Evolutionary conservation across 352 stramenopile genomes (phyloP), one percentile per base, ranked within the genome.

Genomic region (Plasmopara viticola): DNA sequence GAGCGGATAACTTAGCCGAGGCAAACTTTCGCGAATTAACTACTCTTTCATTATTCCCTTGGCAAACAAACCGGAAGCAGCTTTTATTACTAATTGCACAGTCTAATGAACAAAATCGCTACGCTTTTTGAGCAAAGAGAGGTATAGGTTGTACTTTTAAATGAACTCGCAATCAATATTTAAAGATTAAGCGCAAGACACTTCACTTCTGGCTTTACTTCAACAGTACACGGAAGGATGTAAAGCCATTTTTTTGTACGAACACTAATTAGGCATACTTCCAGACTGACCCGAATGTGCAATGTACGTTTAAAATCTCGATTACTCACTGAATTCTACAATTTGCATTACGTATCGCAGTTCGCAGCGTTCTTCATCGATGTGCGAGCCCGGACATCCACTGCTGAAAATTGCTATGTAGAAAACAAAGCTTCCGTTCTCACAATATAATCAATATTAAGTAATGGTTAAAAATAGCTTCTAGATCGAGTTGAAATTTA

Each of bases 311-410:
- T 75, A 91, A 94, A 89, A 70, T 77, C 80, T 88, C 77, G 70
- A 90, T 92, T 77, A 86, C 82, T 91, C 79, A 90, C 80, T 77
- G 80, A 76, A 78, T 90, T 64, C 68, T 91, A 77, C 81, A 88
- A 88, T 87, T 92, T 79, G 67, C 78, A 92, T 86, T 86, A 87
- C 74, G 70, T 87, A 81, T 86, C 74, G 74, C 77, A 90, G 86
- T 90, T 90, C 63, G 78, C 83, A 90, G 78, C 74, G 78, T 89
- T 91, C 78, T 94, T 94, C 80, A 94, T 90, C 72, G 77, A 86
- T 90, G 72, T 88, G 70, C 65, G 70, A 90, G 70, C 83, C 78
- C 55, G 55, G 44, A 54, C 56, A 63, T 53, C 44, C 74, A 85
- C 86, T 81, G 44, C 45, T 55, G 53, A 55, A 60, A 61, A 41